These are phyloP conservation scores for Yamadazyma blattariae DNA, from an alignment of 1,139 yeast species.

Conservation along the genomic window DNA sequence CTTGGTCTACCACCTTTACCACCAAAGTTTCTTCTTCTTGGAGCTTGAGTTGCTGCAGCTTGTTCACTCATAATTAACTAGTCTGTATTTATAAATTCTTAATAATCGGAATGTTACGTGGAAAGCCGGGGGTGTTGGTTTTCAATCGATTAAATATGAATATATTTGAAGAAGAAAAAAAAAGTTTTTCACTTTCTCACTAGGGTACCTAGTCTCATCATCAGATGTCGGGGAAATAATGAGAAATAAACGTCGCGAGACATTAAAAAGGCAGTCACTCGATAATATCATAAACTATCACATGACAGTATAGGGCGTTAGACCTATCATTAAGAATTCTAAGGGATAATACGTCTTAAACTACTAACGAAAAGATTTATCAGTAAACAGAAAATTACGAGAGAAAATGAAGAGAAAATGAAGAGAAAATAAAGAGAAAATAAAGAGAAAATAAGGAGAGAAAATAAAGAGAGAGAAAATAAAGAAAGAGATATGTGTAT, in stretches of 20 bases:
- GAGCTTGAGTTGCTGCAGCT: constrained; percentile 44
- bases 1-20: constrained; percentile 54
- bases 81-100: too few relatives aligned
- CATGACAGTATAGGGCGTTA: too few relatives aligned
- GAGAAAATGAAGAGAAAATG: too few relatives aligned
- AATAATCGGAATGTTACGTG: constrained; percentile 81
- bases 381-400: too few relatives aligned
- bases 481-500: too few relatives aligned
- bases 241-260: background rate
- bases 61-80: constrained; percentile 67
- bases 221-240: constrained; percentile 2
- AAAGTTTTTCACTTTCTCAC: background rate
- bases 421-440: too few relatives aligned
- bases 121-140: constrained; percentile 92
- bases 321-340: too few relatives aligned
- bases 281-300: background rate
- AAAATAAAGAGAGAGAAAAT: too few relatives aligned
- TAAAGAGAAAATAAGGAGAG: too few relatives aligned
- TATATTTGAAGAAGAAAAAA: too few relatives aligned
- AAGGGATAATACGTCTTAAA: too few relatives aligned
- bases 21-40: constrained; percentile 68
- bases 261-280: background rate
- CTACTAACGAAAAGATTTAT: too few relatives aligned
- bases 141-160: constrained; percentile 64
- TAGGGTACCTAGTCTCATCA: background rate